These are phyloP conservation scores for Parafenestella ontariensis DNA, from an alignment of 2,329 filamentous ascomycete species.

Conservation along the genomic window DNA sequence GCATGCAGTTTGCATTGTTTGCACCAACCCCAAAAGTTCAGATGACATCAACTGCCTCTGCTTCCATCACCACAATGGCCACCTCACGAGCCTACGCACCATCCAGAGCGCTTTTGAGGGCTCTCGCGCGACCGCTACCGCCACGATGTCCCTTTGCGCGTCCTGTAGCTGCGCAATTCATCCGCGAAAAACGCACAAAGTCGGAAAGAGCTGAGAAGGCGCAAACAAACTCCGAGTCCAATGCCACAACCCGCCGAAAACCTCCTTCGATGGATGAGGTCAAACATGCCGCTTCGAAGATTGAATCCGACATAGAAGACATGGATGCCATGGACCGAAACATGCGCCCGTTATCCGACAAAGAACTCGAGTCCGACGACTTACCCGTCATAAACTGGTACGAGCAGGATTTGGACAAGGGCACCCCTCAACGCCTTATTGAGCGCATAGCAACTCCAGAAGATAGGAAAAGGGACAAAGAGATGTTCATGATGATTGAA, in stretches of 20 bases:
- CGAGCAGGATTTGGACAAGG: constrained; percentile 38
- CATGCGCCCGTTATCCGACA: constrained; percentile 23
- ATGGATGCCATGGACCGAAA: constrained; percentile 11
- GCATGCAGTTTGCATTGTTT: constrained; percentile 25
- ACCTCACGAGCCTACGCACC: constrained; percentile 33
- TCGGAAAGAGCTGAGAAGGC: constrained; percentile 10
- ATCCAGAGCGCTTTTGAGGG: constrained; percentile 33
- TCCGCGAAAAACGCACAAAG: constrained; percentile 32
- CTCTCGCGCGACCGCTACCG: constrained; percentile 28
- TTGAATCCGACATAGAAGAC: constrained; percentile 1
- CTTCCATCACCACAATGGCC: constrained; percentile 17
- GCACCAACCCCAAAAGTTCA: constrained; percentile 17
- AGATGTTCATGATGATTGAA: constrained; percentile 33
- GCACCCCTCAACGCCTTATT: constrained; percentile 31
- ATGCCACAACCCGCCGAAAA: constrained; percentile 4
- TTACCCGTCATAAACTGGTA: constrained; percentile 34
- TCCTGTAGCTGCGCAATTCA: constrained; percentile 20
- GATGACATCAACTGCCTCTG: background rate
- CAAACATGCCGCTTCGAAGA: background rate
- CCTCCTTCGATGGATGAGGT: constrained; percentile 3
- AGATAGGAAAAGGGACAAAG: constrained; percentile 28
- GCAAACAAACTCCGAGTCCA: background rate
- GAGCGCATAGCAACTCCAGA: constrained; percentile 31
- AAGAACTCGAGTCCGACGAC: constrained; percentile 29
- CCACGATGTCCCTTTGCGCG: constrained; percentile 25